Conservation (phyloP, 352 stramenopile genomes). For the Stramenopiles sp. region DNA sequence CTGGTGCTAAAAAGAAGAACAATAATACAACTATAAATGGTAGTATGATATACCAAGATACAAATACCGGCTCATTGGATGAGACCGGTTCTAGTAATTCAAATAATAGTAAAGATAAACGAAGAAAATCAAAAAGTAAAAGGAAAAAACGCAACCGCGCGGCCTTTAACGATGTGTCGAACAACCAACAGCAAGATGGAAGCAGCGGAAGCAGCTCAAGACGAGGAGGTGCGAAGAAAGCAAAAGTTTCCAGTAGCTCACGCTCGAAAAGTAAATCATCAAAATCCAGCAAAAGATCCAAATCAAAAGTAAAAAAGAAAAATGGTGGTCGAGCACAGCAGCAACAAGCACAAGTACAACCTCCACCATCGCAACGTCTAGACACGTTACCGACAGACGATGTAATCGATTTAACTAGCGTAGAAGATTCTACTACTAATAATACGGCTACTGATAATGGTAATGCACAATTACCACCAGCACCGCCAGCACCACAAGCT, state of each 20-base stretch:
- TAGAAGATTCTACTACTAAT: no score
- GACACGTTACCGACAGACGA: no score
- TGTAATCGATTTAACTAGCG: neutral
- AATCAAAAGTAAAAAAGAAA: no score
- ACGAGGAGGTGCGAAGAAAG: neutral
- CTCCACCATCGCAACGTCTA: no score
- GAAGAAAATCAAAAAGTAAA: neutral
- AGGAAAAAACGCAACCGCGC: neutral
- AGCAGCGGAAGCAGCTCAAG: neutral
- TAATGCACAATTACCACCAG: neutral
- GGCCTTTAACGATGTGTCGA: neutral
- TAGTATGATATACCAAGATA: neutral
- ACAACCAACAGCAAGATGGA: neutral
- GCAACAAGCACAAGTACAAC: no score
- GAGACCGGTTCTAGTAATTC: neutral
- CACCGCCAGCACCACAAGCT: neutral
- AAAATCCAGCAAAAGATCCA: neutral
- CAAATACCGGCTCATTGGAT: neutral
- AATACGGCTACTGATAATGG: no score
- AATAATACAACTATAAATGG: neutral
- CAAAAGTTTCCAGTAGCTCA: neutral
- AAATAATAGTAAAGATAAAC: neutral
- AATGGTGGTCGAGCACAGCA: no score
- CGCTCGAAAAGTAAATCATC: neutral
- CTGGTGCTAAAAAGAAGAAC: neutral